Conservation (phyloP, 163 green algal genomes). For the Coccomyxa subellipsoidea region DNA sequence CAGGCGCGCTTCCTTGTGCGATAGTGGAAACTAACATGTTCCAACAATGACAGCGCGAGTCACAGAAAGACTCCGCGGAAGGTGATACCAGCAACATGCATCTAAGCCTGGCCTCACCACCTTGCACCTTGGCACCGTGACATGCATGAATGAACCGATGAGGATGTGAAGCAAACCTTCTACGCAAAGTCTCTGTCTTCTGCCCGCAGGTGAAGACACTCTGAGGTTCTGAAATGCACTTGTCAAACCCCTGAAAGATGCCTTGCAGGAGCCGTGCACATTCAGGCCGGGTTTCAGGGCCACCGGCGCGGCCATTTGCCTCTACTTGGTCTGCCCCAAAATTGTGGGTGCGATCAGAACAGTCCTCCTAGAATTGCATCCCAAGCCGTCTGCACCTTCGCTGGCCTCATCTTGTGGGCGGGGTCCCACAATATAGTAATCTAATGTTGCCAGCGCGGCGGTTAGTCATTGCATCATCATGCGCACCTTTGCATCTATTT, state of each 20-base stretch:
- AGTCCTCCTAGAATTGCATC: background rate
- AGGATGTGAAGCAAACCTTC: background rate
- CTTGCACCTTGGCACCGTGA: too few species aligned
- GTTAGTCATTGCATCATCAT: too few species aligned
- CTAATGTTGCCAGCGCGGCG: background rate
- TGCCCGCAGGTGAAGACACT: background rate
- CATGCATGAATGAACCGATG: too few species aligned
- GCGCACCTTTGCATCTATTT: too few species aligned
- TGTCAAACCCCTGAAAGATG: background rate
- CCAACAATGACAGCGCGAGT: too few species aligned
- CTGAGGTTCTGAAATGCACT: background rate
- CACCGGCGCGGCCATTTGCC: background rate
- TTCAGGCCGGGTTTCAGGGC: background rate
- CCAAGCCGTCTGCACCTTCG: background rate
- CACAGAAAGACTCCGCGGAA: too few species aligned
- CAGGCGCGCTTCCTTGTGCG: too few species aligned
- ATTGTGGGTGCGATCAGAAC: background rate
- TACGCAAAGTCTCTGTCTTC: background rate
- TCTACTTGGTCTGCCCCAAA: background rate
- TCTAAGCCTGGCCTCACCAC: too few species aligned
- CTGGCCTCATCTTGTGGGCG: background rate
- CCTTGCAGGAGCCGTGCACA: constrained; percentile 2
- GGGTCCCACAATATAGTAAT: background rate
- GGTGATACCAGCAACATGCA: too few species aligned
- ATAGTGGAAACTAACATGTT: too few species aligned